Evolutionary conservation across 768 basidiomycete genomes (phyloP), one percentile per base, ranked within the genome.

Genomic region (Suillus variegatus): DNA sequence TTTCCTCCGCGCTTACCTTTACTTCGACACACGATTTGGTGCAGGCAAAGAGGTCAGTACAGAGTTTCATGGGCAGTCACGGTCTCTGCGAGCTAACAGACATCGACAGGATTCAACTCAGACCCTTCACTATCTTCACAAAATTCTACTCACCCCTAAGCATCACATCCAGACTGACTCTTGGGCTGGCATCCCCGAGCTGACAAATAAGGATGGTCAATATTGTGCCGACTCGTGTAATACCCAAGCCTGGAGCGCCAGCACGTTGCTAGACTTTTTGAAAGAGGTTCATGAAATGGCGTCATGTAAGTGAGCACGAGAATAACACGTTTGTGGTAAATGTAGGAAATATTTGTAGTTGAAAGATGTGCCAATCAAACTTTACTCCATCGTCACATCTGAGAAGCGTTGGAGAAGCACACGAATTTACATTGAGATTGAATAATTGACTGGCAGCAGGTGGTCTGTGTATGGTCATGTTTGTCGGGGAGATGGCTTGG

Each of bases 191-290:
- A 79, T 99, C 28, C 97, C 97, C 0, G 97, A 99, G 77, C 78
- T 95, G 68, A 96, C 94, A 65, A 95, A 97, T 76, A 86, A 86
- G 74, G 85, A 95, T 67, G 97, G 96, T 13, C 79, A 81, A 46
- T 88, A 87, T 77, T 99, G 97, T 74, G 76, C 76, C 61, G 96
- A 99, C 77, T 95, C 94, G 55, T 99, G 97, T 74, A 82, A 85
- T 55, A 95, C 97, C 35, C 97, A 99, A 74, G 97, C 97, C 5
- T 99, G 97, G 97, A 95, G 93, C 72, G 88, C 94, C 55, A 95
- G 93, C 76, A 97, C 94, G 28, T 76, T 98, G 68, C 81, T 99
- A 35, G 96, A 97, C 79, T 92, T 96, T 75, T 77, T 97, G 60
- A 88, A 95, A 70, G 85, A 83, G 57, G 93, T 92, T 63, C 86